These are phyloP conservation scores for Cornus florida DNA, from an alignment of 148 eudicot species.

Conservation along the genomic window DNA sequence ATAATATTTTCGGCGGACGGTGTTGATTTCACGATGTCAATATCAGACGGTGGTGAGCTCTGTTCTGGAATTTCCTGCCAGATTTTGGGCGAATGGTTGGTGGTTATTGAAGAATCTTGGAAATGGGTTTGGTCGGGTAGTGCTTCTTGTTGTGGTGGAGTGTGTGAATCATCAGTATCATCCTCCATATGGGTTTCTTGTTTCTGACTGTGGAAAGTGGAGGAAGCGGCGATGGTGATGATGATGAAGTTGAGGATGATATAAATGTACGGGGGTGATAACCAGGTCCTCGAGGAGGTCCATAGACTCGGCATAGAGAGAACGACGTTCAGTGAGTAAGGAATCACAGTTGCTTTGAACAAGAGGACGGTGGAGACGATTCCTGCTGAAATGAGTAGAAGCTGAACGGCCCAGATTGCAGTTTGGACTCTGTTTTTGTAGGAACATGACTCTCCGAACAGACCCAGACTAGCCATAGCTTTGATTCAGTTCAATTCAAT, in stretches of 20 bases:
- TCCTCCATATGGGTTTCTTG: neutral
- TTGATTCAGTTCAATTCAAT: too few relatives aligned
- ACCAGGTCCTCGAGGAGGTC: slow-evolving; percentile 7
- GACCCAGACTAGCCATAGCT: too few relatives aligned
- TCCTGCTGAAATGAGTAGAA: slow-evolving; percentile 25
- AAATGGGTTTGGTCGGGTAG: neutral
- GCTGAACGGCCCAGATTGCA: slow-evolving; percentile 18
- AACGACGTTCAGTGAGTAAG: slow-evolving; percentile 12
- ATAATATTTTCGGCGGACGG: too few relatives aligned
- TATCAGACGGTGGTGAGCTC: too few relatives aligned
- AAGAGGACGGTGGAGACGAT: slow-evolving; percentile 14
- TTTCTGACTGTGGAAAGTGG: slow-evolving; percentile 11
- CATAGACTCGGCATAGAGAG: slow-evolving; percentile 10
- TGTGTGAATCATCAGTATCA: neutral
- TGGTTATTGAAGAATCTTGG: neutral
- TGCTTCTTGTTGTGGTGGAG: neutral
- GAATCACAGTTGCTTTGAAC: slow-evolving; percentile 11
- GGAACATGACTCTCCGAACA: neutral
- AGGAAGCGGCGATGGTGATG: slow-evolving; percentile 40
- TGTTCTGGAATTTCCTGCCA: too few relatives aligned
- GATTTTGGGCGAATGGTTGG: too few relatives aligned
- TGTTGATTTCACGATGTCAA: too few relatives aligned
- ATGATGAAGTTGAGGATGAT: slow-evolving; percentile 50
- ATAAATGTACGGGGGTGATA: slow-evolving; percentile 38
- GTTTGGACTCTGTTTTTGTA: slow-evolving; percentile 3